Evolutionary conservation across 345 rosid species (phyloP).

Genomic region (Eucalyptus pauciflora): DNA sequence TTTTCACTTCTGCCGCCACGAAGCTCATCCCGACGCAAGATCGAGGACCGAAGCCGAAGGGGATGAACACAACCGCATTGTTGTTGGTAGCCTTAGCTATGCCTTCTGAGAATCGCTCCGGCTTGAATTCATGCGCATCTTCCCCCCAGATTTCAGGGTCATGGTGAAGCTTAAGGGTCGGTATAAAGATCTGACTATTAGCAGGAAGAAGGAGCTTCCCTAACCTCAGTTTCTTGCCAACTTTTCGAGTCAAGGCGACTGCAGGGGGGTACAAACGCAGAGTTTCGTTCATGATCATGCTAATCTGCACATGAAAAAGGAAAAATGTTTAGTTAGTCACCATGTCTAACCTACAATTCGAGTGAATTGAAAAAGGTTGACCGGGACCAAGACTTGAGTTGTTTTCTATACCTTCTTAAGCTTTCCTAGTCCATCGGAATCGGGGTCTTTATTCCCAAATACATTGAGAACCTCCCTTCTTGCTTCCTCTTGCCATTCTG

Average conservation of each 20-base stretch:
- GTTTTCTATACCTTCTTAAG: constrained; percentile 14
- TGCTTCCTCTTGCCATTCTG: constrained; percentile 32
- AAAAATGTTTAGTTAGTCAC: not conserved
- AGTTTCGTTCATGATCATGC: constrained; percentile 15
- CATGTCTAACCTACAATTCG: not conserved
- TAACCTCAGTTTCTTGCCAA: not conserved
- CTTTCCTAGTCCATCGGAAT: constrained; percentile 8
- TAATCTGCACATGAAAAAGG: not conserved
- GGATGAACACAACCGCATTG: constrained; percentile 5
- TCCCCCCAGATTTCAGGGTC: constrained; percentile 18
- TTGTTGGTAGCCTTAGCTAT: constrained; percentile 21
- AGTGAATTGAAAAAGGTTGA: not conserved
- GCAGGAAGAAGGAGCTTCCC: constrained; percentile 9
- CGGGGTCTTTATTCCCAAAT: constrained; percentile 19
- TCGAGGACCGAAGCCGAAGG: constrained; percentile 24
- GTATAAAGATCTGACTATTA: not conserved
- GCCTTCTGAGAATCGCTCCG: constrained; percentile 20
- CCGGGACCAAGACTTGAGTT: too few species aligned
- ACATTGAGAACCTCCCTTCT: constrained; percentile 14
- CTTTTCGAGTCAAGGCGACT: not conserved
- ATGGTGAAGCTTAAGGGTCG: constrained; percentile 7
- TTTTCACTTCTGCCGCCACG: constrained; percentile 9
- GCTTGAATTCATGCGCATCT: constrained; percentile 17
- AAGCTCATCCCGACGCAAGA: constrained; percentile 28
- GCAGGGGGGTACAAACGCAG: constrained; percentile 21